These are phyloP conservation scores for Debaryomyces fabryi DNA, from an alignment of 1,139 yeast species.

Conservation along the genomic window DNA sequence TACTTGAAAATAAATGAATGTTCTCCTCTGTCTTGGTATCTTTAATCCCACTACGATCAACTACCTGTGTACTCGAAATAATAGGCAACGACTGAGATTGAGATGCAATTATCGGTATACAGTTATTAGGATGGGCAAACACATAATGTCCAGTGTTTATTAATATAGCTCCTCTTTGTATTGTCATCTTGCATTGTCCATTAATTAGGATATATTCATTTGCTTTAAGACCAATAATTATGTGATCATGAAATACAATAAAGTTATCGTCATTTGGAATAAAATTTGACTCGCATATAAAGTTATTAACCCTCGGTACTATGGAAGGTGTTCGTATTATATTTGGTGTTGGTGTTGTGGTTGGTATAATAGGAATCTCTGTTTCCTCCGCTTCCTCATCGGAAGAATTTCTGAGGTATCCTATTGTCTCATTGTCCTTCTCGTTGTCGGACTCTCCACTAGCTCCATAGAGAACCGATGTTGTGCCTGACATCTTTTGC, in stretches of 20 bases:
- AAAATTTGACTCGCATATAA: constrained; percentile 31
- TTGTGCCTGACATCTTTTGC: constrained; percentile 20
- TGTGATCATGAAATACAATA: constrained; percentile 29
- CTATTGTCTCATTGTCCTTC: constrained; percentile 17
- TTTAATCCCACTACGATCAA: constrained; percentile 29
- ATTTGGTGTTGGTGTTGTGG: constrained; percentile 4
- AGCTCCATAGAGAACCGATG: constrained; percentile 18
- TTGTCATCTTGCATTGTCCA: constrained; percentile 58
- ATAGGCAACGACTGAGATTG: constrained; percentile 57
- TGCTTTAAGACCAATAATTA: constrained; percentile 45
- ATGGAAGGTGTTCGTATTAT: constrained; percentile 8
- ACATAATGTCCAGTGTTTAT: constrained; percentile 58
- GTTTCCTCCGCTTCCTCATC: constrained; percentile 24
- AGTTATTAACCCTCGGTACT: constrained; percentile 9
- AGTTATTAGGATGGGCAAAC: constrained; percentile 25
- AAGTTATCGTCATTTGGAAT: constrained; percentile 40
- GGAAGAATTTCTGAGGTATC: constrained; percentile 28
- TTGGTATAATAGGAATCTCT: constrained; percentile 8
- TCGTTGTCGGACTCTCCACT: constrained; percentile 18
- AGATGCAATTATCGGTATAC: constrained; percentile 50
- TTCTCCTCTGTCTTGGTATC: constrained; percentile 29
- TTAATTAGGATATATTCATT: constrained; percentile 54
- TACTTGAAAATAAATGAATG: constrained; percentile 36
- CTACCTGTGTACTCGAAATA: constrained; percentile 50
- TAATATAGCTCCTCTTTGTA: constrained; percentile 61